Conservation (phyloP, 83 land plant species). For the Picea abies region DNA sequence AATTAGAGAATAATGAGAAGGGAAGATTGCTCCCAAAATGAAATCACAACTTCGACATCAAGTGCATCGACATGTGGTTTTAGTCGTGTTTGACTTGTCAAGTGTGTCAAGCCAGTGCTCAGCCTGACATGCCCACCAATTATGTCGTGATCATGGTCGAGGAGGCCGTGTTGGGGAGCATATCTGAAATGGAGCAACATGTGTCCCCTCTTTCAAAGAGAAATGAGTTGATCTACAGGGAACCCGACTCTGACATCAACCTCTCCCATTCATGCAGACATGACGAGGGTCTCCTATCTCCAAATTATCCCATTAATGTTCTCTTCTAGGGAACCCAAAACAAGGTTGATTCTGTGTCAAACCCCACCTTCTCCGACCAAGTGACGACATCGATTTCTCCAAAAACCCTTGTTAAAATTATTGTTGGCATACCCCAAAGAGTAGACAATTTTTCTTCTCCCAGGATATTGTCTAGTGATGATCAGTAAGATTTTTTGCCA, state of each 20-base stretch:
- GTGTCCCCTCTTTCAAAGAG: too few species aligned
- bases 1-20: too few species aligned
- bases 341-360: slow-evolving; percentile 20
- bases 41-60: too few species aligned
- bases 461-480: background rate
- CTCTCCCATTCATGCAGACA: slow-evolving; percentile 7
- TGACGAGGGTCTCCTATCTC: background rate
- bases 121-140: too few species aligned
- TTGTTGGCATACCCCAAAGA: slow-evolving; percentile 38
- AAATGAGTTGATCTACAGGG: background rate
- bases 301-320: slow-evolving; percentile 52
- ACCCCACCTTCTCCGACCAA: background rate
- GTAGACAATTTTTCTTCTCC: background rate
- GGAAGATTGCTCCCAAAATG: too few species aligned
- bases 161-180: too few species aligned
- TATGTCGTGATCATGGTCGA: too few species aligned
- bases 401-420: slow-evolving; percentile 16
- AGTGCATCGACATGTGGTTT: slow-evolving; percentile 27
- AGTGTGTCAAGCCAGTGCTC: too few species aligned
- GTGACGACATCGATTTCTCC: background rate
- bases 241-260: background rate
- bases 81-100: slow-evolving; percentile 1
- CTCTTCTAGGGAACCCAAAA: slow-evolving; percentile 57
- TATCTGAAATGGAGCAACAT: too few species aligned
- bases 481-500: background rate